phyloP scores from a whole-genome alignment of 176 grass and related monocot species.

The Puya raimondii region DNA sequence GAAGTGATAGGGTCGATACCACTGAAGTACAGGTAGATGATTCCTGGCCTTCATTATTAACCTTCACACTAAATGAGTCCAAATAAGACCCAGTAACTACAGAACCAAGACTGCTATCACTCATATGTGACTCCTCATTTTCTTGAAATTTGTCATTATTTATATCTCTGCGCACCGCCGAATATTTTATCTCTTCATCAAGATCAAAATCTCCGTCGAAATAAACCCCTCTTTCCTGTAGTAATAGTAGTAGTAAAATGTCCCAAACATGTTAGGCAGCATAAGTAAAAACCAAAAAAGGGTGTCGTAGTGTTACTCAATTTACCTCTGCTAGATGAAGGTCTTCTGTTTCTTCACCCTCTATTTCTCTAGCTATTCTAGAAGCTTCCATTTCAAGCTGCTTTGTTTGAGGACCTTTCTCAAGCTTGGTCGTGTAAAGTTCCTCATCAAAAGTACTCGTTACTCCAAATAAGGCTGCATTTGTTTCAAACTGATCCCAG shows the following conservation, averaged over 20 bases:
- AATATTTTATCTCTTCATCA: conserved; percentile 95
- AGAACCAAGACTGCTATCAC: conserved; percentile 19
- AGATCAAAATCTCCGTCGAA: conserved; percentile 64
- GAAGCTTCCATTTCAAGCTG: conserved; percentile 79
- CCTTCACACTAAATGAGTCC: conserved; percentile 19
- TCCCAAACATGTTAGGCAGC: neutral
- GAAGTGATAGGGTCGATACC: conserved; percentile 13
- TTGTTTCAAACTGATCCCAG: conserved; percentile 98
- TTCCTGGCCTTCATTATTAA: conserved; percentile 22
- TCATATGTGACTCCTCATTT: conserved; percentile 15
- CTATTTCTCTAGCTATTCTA: conserved; percentile 91
- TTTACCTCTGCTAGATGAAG: conserved; percentile 93
- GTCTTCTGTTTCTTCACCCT: conserved; percentile 85
- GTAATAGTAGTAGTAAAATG: conserved; percentile 15
- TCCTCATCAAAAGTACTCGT: conserved; percentile 99
- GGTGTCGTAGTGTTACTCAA: neutral
- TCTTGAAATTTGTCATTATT: conserved; percentile 30
- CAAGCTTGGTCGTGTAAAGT: conserved; percentile 95
- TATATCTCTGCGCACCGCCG: conserved; percentile 62
- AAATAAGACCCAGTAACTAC: conserved; percentile 9
- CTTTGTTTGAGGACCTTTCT: conserved; percentile 88
- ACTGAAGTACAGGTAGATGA: conserved; percentile 9
- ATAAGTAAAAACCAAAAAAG: neutral
- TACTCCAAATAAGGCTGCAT: conserved; percentile 82
- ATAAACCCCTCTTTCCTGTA: conserved; percentile 78